phyloP scores from a whole-genome alignment of 1,284 basidiomycete species.

The Austroboletus olivaceoglutinosus region DNA sequence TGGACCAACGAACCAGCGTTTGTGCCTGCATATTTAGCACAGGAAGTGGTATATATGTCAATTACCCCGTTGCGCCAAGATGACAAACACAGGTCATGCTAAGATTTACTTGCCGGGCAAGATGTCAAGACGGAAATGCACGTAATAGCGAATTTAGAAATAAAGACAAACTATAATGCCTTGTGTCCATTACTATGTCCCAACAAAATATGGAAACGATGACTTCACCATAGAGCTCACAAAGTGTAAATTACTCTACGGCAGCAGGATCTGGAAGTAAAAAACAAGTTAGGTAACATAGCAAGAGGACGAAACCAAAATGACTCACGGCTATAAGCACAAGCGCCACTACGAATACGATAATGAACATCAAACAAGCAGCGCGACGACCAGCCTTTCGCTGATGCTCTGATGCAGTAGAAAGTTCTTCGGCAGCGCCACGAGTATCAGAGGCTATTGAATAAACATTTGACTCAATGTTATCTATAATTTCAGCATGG shows the following conservation, averaged over 20 bases:
- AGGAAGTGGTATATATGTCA: too few relatives aligned
- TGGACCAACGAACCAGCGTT: background rate
- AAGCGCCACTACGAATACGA: conserved; percentile 85
- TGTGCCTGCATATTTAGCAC: background rate
- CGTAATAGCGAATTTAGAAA: conserved; percentile 21
- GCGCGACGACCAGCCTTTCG: conserved; percentile 89
- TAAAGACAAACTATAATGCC: conserved; percentile 21
- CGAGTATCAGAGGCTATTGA: conserved; percentile 83
- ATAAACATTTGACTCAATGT: conserved; percentile 94
- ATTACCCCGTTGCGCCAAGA: too few relatives aligned
- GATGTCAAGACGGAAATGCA: background rate
- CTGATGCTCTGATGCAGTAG: conserved; percentile 92
- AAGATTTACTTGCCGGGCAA: background rate
- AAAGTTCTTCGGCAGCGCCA: conserved; percentile 85
- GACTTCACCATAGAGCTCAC: conserved; percentile 9
- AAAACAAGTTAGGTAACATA: background rate
- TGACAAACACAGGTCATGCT: too few relatives aligned
- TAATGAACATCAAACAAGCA: conserved; percentile 85
- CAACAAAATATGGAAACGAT: conserved; percentile 1
- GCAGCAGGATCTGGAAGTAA: conserved; percentile 22
- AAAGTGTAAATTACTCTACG: conserved; percentile 11
- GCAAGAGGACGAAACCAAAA: background rate
- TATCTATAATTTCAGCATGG: conserved; percentile 57
- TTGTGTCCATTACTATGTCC: conserved; percentile 15
- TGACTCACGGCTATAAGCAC: conserved; percentile 83